phyloP scores from a whole-genome alignment of 495 filamentous ascomycete species.

The Aspergillus coremiiformis region DNA sequence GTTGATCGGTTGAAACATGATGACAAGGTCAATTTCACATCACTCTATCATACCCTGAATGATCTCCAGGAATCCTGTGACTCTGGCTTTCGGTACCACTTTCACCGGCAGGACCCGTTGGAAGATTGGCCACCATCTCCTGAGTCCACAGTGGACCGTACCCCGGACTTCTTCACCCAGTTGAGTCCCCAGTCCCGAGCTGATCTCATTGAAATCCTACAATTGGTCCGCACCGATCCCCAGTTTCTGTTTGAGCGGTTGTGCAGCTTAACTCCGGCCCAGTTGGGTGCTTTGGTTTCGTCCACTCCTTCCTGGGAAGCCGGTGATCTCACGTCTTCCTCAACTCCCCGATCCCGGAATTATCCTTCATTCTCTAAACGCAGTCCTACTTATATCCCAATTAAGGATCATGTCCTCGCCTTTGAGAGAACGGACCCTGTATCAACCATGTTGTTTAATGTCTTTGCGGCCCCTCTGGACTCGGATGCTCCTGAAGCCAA shows the following conservation, averaged over 20 bases:
- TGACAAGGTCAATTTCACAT: constrained; percentile 81
- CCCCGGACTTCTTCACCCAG: constrained; percentile 70
- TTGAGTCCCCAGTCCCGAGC: constrained; percentile 68
- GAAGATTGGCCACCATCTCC: constrained; percentile 28
- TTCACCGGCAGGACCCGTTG: constrained; percentile 35
- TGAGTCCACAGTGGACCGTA: constrained; percentile 30
- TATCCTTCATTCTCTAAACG: constrained; percentile 45
- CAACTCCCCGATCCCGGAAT: constrained; percentile 55
- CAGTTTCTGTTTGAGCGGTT: constrained; percentile 81
- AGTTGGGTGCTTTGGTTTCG: constrained; percentile 65
- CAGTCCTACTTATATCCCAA: constrained; percentile 46
- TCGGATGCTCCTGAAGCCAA: constrained; percentile 71
- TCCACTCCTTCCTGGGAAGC: constrained; percentile 69
- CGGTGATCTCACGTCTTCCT: constrained; percentile 74
- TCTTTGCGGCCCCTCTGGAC: constrained; percentile 64
- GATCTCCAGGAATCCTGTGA: constrained; percentile 84
- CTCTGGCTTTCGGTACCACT: constrained; percentile 44
- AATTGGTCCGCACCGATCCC: constrained; percentile 72
- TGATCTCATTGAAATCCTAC: constrained; percentile 70
- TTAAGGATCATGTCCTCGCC: constrained; percentile 45
- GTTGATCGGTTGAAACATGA: constrained; percentile 84
- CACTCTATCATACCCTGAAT: constrained; percentile 78
- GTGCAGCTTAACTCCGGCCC: constrained; percentile 59
- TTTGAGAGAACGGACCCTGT: constrained; percentile 85
- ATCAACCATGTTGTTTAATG: constrained; percentile 76